Conservation (phyloP, 441 rosid genomes). For the Iberis amara region DNA sequence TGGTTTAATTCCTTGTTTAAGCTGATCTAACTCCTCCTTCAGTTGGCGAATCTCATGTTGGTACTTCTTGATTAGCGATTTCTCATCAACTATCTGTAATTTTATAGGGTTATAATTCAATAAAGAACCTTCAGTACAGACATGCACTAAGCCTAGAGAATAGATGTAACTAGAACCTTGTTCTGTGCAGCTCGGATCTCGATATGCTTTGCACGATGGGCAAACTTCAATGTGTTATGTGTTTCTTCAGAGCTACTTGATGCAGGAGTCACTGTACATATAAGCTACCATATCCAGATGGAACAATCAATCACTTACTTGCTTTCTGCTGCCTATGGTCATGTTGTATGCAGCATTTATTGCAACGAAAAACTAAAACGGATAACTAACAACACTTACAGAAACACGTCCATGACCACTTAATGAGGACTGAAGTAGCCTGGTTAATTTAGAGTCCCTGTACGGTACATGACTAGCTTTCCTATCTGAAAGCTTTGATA, state of each 20-base stretch:
- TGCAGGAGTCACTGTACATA: slow-evolving; percentile 73
- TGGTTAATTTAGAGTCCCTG: slow-evolving; percentile 70
- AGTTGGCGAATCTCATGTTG: slow-evolving; percentile 63
- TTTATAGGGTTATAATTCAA: slow-evolving; percentile 26
- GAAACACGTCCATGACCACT: slow-evolving; percentile 80
- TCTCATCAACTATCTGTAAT: slow-evolving; percentile 67
- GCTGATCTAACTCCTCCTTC: slow-evolving; percentile 64
- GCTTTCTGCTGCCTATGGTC: slow-evolving; percentile 11
- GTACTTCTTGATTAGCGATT: slow-evolving; percentile 68
- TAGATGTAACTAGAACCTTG: slow-evolving; percentile 39
- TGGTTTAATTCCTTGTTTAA: slow-evolving; percentile 63
- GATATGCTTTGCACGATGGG: slow-evolving; percentile 71
- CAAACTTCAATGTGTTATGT: slow-evolving; percentile 71
- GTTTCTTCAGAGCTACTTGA: slow-evolving; percentile 70
- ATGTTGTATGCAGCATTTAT: slow-evolving; percentile 7
- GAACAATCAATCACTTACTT: slow-evolving; percentile 23
- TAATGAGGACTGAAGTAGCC: slow-evolving; percentile 69
- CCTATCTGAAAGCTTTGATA: slow-evolving; percentile 60
- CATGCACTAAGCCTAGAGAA: slow-evolving; percentile 7
- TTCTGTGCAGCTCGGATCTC: slow-evolving; percentile 68
- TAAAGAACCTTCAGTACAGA: slow-evolving; percentile 17
- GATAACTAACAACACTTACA: slow-evolving; percentile 38
- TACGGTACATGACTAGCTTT: slow-evolving; percentile 65
- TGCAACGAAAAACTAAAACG: slow-evolving; percentile 17
- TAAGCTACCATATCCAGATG: slow-evolving; percentile 50